Evolutionary conservation across 768 basidiomycete genomes (phyloP).

Genomic region (Fomitopsis pulvina): DNA sequence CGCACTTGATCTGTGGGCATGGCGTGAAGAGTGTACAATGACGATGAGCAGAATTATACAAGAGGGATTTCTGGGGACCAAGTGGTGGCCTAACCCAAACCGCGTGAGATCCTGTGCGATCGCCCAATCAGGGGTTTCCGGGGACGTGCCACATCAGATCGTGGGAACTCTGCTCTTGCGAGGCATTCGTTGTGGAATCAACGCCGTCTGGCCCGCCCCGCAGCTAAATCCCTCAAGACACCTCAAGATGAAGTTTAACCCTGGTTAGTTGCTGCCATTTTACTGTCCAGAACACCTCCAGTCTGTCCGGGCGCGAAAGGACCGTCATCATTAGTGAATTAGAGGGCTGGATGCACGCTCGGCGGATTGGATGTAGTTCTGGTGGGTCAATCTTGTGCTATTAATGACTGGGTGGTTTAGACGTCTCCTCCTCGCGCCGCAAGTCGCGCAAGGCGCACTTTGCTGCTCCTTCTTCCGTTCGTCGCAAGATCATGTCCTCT

Average conservation of each 20-base stretch:
- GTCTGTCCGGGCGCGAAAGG: constrained; percentile 19
- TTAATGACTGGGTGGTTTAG: constrained; percentile 37
- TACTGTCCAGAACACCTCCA: constrained; percentile 15
- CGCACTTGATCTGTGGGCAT: constrained; percentile 41
- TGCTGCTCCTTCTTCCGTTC: constrained; percentile 86
- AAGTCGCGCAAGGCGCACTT: constrained; percentile 99
- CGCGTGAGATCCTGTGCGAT: not conserved
- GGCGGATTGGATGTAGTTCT: constrained; percentile 35
- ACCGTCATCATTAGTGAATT: constrained; percentile 23
- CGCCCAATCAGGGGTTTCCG: not conserved
- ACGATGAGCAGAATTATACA: not conserved
- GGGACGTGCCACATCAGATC: not conserved
- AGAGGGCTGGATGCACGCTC: constrained; percentile 49
- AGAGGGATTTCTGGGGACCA: not conserved
- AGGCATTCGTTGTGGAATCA: not conserved
- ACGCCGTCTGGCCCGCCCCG: constrained; percentile 27
- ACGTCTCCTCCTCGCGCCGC: constrained; percentile 89
- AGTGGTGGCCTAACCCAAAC: not conserved
- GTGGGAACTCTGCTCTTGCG: constrained; percentile 1
- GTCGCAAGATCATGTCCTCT: constrained; percentile 98
- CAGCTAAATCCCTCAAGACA: constrained; percentile 37
- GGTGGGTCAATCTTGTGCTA: constrained; percentile 8
- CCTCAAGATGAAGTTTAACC: constrained; percentile 81
- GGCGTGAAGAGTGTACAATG: not conserved
- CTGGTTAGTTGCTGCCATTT: constrained; percentile 51